Evolutionary conservation across 2,329 filamentous ascomycete species (phyloP).

Genomic region (Monosporascus ibericus): DNA sequence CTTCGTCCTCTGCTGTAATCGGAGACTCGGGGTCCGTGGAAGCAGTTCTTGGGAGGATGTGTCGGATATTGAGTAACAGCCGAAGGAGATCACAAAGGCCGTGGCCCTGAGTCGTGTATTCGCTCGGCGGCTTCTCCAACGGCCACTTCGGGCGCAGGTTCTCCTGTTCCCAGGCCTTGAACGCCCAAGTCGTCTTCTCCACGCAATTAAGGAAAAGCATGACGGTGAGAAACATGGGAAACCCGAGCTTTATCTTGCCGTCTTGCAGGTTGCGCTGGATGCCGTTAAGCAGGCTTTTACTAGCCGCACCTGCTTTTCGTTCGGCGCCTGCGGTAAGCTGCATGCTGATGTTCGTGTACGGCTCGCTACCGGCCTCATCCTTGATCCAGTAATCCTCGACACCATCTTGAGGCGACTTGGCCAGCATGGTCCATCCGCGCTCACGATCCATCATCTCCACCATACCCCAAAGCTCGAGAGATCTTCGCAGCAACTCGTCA

Average conservation of each 20-base stretch:
- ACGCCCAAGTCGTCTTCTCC: slow-evolving; percentile 63
- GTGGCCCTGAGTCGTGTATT: slow-evolving; percentile 54
- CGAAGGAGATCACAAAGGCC: slow-evolving; percentile 52
- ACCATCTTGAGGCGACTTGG: slow-evolving; percentile 37
- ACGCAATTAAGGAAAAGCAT: slow-evolving; percentile 60
- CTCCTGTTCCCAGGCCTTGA: slow-evolving; percentile 62
- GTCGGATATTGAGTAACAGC: slow-evolving; percentile 57
- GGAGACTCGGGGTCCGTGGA: slow-evolving; percentile 40
- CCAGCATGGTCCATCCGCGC: slow-evolving; percentile 52
- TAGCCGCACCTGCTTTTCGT: slow-evolving; percentile 55
- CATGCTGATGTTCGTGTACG: slow-evolving; percentile 56
- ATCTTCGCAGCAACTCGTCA: slow-evolving; percentile 50
- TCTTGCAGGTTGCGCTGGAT: slow-evolving; percentile 58
- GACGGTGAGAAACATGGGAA: slow-evolving; percentile 55
- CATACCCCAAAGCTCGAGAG: slow-evolving; percentile 58
- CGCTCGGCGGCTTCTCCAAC: slow-evolving; percentile 49
- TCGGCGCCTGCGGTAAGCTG: slow-evolving; percentile 61
- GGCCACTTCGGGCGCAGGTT: slow-evolving; percentile 56
- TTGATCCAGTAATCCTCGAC: slow-evolving; percentile 41
- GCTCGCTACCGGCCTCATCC: slow-evolving; percentile 48
- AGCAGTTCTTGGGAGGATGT: slow-evolving; percentile 49
- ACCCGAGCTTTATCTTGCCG: slow-evolving; percentile 53
- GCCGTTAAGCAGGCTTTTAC: slow-evolving; percentile 50
- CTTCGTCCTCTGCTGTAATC: slow-evolving; percentile 40
- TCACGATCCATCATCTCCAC: slow-evolving; percentile 62